phyloP scores from a whole-genome alignment of 148 eudicot genomes.

The Chenopodium formosanum region DNA sequence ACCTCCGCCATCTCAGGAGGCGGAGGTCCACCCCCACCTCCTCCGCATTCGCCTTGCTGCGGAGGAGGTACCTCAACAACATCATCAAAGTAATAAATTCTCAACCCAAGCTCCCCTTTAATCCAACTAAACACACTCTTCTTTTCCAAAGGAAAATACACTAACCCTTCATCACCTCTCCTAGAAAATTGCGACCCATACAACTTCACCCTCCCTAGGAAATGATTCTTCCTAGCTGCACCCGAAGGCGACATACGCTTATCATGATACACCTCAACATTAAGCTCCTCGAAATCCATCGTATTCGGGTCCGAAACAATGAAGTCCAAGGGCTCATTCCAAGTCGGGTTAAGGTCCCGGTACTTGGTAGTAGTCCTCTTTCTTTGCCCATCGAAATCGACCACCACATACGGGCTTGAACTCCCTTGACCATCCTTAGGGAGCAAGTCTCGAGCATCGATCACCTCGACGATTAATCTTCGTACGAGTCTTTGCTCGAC shows the following conservation, averaged over 20 bases:
- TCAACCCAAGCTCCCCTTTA: constrained; percentile 77
- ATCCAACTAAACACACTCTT: constrained; percentile 98
- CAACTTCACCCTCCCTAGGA: constrained; percentile 81
- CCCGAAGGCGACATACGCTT: constrained; percentile 65
- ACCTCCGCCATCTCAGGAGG: constrained; percentile 33
- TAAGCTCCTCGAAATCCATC: constrained; percentile 82
- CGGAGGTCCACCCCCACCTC: constrained; percentile 23
- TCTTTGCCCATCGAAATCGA: constrained; percentile 85
- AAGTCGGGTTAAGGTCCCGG: constrained; percentile 72
- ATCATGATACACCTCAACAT: constrained; percentile 77
- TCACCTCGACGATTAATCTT: constrained; percentile 58
- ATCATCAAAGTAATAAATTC: constrained; percentile 75
- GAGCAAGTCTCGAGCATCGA: constrained; percentile 79
- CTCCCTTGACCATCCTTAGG: constrained; percentile 97
- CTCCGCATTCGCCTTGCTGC: constrained; percentile 26
- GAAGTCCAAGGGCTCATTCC: constrained; percentile 81
- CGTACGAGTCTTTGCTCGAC: constrained; percentile 32
- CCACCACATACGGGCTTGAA: constrained; percentile 84
- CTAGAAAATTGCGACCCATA: constrained; percentile 74
- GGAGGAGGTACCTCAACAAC: constrained; percentile 24
- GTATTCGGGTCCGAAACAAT: constrained; percentile 70
- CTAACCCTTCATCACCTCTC: constrained; percentile 73
- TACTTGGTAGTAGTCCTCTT: constrained; percentile 58
- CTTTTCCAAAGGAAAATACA: constrained; percentile 75
- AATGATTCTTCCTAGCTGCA: constrained; percentile 68